Evolutionary conservation across 768 basidiomycete genomes (phyloP), one percentile per base, ranked within the genome.

Genomic region (Suillus discolor): DNA sequence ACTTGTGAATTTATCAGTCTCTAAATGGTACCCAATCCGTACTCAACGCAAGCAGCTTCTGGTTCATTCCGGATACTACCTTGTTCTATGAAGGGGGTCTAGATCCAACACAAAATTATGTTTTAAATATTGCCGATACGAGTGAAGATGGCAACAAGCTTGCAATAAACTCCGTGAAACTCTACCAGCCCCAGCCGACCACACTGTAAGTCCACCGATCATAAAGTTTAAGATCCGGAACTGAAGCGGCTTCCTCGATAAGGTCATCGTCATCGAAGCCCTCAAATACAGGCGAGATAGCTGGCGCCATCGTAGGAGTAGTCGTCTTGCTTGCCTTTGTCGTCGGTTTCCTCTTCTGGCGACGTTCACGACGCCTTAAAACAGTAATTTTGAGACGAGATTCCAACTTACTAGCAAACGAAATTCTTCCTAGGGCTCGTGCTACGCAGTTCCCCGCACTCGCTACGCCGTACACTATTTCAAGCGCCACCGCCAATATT

Each of bases 21-120:
- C 28, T 69, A 16, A 61, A 69, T 31, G 68, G 63, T 25, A 63
- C 49, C 38, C 31, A 36, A 20, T 20, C 59, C 0, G 49, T 59
- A 5, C 53, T 61, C 9, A 69, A 69, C 44, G 68, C 68, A n/a
- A 69, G 68, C 42, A 69, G 65, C 36, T 67, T 66, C 63, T 77
- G 73, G 74, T 53, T 73, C 11, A 68, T 75, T 39, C 57, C 64
- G 9, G 70, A 75, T 57, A 49, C 64, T 36, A 54, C 64, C 8
- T 54, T 66, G 36, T 69, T 42, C 25, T 69, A 69, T 53, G 20
- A 69, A 51, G 65, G 64, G 6, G 65, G 68, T 1, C 57, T 69
- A 39, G 60, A 69, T 62, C 57, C 63, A 25, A 23, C n/a, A 16
- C 47, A 62, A n/a, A 65, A 11, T 4, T 68, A 69, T 55, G 18